Conservation (phyloP, 768 basidiomycete species). For the Sarcomyxa edulis region DNA sequence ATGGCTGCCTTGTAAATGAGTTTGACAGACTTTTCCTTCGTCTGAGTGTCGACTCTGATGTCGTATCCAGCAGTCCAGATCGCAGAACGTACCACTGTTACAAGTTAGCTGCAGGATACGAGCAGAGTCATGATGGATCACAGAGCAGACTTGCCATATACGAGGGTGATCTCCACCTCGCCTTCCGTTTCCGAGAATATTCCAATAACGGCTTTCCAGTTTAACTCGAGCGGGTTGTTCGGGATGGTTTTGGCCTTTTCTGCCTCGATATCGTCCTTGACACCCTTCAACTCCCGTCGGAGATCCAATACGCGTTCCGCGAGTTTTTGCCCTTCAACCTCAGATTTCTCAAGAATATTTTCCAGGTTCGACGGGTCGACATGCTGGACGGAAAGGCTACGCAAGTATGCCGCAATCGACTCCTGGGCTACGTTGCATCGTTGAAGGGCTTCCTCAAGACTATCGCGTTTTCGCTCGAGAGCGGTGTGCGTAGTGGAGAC, state of each 20-base stretch:
- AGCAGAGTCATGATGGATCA: too few relatives aligned
- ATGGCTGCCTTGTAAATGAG: constrained; percentile 17
- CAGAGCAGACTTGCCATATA: constrained; percentile 13
- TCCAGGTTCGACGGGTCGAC: constrained; percentile 13
- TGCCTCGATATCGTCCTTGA: constrained; percentile 9
- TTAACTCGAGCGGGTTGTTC: constrained; percentile 8
- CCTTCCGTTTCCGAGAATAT: constrained; percentile 15
- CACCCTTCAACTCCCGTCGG: constrained; percentile 8
- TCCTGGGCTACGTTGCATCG: constrained; percentile 13
- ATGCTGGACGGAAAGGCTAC: constrained; percentile 10
- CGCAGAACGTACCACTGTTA: constrained; percentile 12
- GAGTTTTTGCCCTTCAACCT: constrained; percentile 10
- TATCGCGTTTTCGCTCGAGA: constrained; percentile 3
- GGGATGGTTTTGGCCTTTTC: constrained; percentile 3
- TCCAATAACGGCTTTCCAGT: constrained; percentile 11
- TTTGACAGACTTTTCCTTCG: constrained; percentile 11
- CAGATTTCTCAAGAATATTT: constrained; percentile 11
- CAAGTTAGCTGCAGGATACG: not conserved
- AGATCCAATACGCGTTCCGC: constrained; percentile 11
- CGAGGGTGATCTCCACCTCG: constrained; percentile 15
- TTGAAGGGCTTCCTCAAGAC: constrained; percentile 8
- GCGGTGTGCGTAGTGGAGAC: constrained; percentile 1
- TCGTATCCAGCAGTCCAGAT: constrained; percentile 17
- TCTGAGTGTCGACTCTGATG: constrained; percentile 14
- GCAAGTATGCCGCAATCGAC: constrained; percentile 13